A percentile compares a stretch with the other conserved stretches of the same genome.
Evolutionary conservation across 1,284 basidiomycete genomes (phyloP).

Genomic region (Thelephora terrestris): DNA sequence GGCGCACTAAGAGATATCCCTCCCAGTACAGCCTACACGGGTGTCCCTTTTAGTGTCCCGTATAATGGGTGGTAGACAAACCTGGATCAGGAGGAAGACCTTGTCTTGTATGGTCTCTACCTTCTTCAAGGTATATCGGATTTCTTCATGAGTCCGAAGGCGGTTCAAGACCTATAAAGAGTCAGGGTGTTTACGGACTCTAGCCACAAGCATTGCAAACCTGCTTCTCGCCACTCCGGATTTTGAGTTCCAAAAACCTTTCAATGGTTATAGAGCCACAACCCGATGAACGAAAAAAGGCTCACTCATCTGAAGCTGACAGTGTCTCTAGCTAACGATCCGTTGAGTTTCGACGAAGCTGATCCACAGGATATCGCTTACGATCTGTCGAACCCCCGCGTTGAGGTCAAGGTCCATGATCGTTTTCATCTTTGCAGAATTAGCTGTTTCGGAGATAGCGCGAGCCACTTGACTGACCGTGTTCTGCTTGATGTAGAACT

Average conservation of each 20-base stretch:
- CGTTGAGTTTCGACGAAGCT: conserved; percentile 3
- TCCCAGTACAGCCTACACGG: conserved; percentile 57
- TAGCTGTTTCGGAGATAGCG: neutral
- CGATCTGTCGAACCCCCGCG: conserved; percentile 52
- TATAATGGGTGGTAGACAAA: conserved; percentile 16
- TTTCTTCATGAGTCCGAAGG: conserved; percentile 56
- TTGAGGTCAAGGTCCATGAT: conserved; percentile 50
- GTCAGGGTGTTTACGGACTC: conserved; percentile 9
- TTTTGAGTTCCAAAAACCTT: conserved; percentile 55
- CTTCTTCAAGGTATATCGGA: conserved; percentile 62
- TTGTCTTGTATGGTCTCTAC: conserved; percentile 61
- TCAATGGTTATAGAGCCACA: conserved; percentile 2
- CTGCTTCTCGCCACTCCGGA: conserved; percentile 62
- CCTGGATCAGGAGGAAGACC: conserved; percentile 63
- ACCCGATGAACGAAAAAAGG: conserved; percentile 2
- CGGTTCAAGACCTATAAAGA: conserved; percentile 47
- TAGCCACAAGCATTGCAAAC: conserved; percentile 23
- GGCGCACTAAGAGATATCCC: conserved; percentile 55
- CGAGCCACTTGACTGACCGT: conserved; percentile 34
- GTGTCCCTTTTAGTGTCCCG: neutral
- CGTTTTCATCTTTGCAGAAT: conserved; percentile 45
- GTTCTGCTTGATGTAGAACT: conserved; percentile 66
- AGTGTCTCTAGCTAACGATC: conserved; percentile 50
- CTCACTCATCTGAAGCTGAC: conserved; percentile 59
- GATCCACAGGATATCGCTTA: conserved; percentile 24